Base-by-base conservation (phyloP, 495 filamentous ascomycete genomes). In the Trichoderma virens region DNA sequence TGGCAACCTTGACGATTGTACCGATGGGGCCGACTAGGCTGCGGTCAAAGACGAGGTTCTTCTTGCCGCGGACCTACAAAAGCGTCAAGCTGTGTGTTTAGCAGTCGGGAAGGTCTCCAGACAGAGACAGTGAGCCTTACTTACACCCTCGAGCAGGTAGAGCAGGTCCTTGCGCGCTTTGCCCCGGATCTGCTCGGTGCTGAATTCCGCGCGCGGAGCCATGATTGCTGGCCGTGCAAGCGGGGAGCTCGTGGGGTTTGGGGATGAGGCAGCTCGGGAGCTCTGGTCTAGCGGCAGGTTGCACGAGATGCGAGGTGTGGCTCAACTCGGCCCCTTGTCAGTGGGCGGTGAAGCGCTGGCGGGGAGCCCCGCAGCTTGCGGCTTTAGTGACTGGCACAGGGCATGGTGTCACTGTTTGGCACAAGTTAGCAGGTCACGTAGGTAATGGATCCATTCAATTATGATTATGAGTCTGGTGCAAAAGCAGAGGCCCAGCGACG, bases 41-140 rank as follows among this genome's bases (percentile, higher is more conserved):
- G 75, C 90, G 89, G 73, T 97, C 93, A 70, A 98, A 88, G 62
- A 98, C 89, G 66, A 99, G 82, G 76, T 97, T 96, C 82, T 99
- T 99, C 86, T 97, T 98, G 64, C 95, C 95, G 72, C 91, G 88
- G 66, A 97, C 90, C 94, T 98, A 71, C 61, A 60, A 59, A 35
- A 60, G 65, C 67, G 56, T n/a, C 2, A 18, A 32, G 38, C 62
- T 32, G 43, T 54, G 32, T n/a, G 39, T 13, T 63, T 27, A 63
- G 39, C 20, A 25, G 16, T 18, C 13, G 18, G 30, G 38, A 45
- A 30, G 5, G 61, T 25, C 23, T n/a, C 34, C 34, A 20, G n/a
- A 45, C 18, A 13, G 35, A 2, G 61, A 38, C 27, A 39, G 43
- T 56, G 39, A 65, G 74, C 73, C 78, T 80, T 81, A 91, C 91